Evolutionary conservation across 1,284 basidiomycete species (phyloP), one percentile per base, ranked within the genome.

Genomic region (Sporisorium scitamineum): DNA sequence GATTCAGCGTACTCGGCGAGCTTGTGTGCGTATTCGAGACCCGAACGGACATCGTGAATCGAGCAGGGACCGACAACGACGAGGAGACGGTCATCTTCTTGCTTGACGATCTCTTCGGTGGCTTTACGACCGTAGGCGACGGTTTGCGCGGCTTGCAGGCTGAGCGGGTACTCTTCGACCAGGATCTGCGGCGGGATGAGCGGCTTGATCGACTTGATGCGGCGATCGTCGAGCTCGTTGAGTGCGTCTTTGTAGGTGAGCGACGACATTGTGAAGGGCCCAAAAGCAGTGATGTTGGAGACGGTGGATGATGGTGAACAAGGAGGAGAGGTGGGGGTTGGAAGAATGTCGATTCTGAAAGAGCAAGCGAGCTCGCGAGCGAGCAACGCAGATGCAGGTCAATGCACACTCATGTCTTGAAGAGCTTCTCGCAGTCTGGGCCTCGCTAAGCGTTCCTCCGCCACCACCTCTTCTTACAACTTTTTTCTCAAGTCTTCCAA

Each of bases 1-100:
- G 87, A 85, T 47, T 94, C 91, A 9, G 94, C 92, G 85, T 98
- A 98, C 48, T 88, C 90, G 62, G 89, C 90, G 62, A 98, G 89
- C 70, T 91, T 89, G 29, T 51, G 42, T 3, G 73, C 82, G 52
- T 85, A 85, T 53, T 85, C 83, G 42, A 85, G 60, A 0, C 80
- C 84, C 6, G 82, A 79, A 1, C 74, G 70, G 34, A 83, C 82
- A 57, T 85, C 83, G 61, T 85, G 84, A 39, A 85, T 80, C 11
- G 83, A 84, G 63, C 83, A 85, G 11, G 83, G 83, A 6, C 83
- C 83, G 13, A 84, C 80, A 20, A 85, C 67, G 16, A 84, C 83
- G 54, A 85, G 69, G 22, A 84, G 62, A n/a, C 83, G 78, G 60
- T 84, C 83, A 39, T 84, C 78, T 27, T 77, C 57, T 20, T 76